Evolutionary conservation across 2,329 filamentous ascomycete genomes (phyloP).

Genomic region (Penicillium brasilianum): DNA sequence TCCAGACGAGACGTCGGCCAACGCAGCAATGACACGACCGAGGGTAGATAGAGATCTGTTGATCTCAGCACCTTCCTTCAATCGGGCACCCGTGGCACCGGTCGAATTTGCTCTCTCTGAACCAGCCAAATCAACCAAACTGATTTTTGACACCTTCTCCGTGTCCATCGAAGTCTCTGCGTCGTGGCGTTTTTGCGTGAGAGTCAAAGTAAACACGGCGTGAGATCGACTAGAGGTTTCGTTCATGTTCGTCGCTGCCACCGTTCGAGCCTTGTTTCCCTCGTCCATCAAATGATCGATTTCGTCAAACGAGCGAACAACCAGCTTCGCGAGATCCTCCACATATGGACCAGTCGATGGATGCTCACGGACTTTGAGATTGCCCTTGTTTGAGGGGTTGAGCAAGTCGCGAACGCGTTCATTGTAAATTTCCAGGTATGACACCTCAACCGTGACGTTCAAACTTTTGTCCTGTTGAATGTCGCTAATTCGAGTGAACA

Average conservation of each 20-base stretch:
- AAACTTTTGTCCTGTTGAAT: conserved; percentile 76
- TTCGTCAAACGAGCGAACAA: conserved; percentile 89
- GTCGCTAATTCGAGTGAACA: conserved; percentile 84
- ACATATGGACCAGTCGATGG: conserved; percentile 97
- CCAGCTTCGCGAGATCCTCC: conserved; percentile 93
- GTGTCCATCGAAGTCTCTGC: conserved; percentile 93
- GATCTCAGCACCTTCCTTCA: conserved; percentile 98
- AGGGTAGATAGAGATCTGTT: conserved; percentile 95
- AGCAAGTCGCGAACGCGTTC: conserved; percentile 94
- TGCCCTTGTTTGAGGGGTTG: conserved; percentile 93
- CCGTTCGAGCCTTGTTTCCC: conserved; percentile 97
- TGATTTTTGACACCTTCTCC: conserved; percentile 98
- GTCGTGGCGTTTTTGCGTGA: conserved; percentile 93
- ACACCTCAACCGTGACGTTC: conserved; percentile 93
- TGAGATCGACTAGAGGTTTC: conserved; percentile 98
- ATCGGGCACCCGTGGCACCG: conserved; percentile 87
- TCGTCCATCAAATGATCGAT: conserved; percentile 99
- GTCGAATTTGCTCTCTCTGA: conserved; percentile 97
- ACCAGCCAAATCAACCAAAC: conserved; percentile 94
- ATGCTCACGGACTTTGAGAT: conserved; percentile 96
- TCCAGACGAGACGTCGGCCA: conserved; percentile 86
- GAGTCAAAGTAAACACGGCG: conserved; percentile 93
- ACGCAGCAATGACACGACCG: conserved; percentile 93
- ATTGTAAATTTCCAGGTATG: conserved; percentile 99
- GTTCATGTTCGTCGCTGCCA: conserved; percentile 99